These are phyloP conservation scores for Alternaria conjuncta DNA, from an alignment of 2,329 filamentous ascomycete species.

Conservation along the genomic window DNA sequence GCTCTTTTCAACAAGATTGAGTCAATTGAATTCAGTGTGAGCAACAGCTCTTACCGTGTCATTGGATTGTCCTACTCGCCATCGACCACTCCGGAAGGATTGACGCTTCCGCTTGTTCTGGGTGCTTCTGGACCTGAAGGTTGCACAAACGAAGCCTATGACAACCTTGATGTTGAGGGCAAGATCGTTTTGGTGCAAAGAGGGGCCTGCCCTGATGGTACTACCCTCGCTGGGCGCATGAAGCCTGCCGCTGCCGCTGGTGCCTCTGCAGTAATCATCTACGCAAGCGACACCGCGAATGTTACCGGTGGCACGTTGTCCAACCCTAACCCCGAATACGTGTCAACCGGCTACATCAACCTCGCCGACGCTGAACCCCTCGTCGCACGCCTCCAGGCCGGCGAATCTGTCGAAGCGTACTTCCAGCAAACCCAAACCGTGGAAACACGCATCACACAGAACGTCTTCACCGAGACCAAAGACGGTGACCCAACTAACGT, in stretches of 20 bases:
- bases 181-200: constrained; percentile 54
- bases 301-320: constrained; percentile 52
- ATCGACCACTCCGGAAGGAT: constrained; percentile 54
- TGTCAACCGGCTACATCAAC: constrained; percentile 53
- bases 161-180: constrained; percentile 47
- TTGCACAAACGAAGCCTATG: constrained; percentile 50
- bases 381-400: constrained; percentile 48
- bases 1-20: constrained; percentile 53
- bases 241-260: constrained; percentile 51
- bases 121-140: constrained; percentile 50
- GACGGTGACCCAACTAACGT: constrained; percentile 47
- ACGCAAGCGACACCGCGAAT: constrained; percentile 47
- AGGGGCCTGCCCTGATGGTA: constrained; percentile 51
- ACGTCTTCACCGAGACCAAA: constrained; percentile 50
- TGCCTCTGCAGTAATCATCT: constrained; percentile 52
- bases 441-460: constrained; percentile 58
- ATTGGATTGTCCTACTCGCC: constrained; percentile 57
- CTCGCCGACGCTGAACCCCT: constrained; percentile 52
- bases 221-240: constrained; percentile 50
- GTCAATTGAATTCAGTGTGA: constrained; percentile 50
- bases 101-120: constrained; percentile 51
- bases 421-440: constrained; percentile 56
- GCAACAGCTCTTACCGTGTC: constrained; percentile 47
- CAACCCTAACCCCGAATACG: constrained; percentile 45
- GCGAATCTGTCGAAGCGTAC: constrained; percentile 49